These are phyloP conservation scores for Rutstroemia sp. DNA, from an alignment of 2,329 filamentous ascomycete species.

Conservation along the genomic window DNA sequence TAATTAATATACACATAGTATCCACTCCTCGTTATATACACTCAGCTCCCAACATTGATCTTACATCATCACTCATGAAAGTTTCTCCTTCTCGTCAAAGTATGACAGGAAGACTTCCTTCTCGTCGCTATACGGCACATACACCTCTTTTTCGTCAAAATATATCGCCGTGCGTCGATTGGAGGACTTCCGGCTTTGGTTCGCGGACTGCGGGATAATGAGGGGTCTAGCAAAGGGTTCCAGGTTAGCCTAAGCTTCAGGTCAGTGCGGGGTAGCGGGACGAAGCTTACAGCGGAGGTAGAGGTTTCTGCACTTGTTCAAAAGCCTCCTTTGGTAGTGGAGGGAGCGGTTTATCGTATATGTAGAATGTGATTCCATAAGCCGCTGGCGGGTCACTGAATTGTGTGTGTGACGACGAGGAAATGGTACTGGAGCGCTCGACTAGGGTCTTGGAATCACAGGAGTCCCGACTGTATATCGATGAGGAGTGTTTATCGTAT, in stretches of 20 bases:
- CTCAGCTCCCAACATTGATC: neutral
- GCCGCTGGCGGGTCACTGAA: neutral
- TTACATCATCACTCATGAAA: neutral
- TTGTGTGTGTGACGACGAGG: neutral
- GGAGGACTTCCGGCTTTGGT: neutral
- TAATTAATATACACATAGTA: neutral
- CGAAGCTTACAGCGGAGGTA: constrained; percentile 6
- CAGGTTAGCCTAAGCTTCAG: neutral
- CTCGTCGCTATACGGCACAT: constrained; percentile 3
- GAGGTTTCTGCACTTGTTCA: neutral
- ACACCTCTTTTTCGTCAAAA: constrained; percentile 5
- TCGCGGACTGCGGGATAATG: neutral
- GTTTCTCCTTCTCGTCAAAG: neutral
- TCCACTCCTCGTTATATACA: neutral
- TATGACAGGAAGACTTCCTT: neutral
- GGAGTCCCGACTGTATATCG: constrained; percentile 2
- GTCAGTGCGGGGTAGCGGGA: neutral
- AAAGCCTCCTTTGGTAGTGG: constrained; percentile 2
- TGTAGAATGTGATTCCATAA: constrained; percentile 5
- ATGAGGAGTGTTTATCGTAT: neutral
- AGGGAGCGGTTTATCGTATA: constrained; percentile 7
- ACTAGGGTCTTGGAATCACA: neutral
- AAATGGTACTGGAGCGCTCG: neutral
- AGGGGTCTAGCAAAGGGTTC: neutral
- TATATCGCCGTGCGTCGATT: neutral